These are phyloP conservation scores for Gypsophila paniculata DNA, from an alignment of 179 eudicot species.

Conservation along the genomic window DNA sequence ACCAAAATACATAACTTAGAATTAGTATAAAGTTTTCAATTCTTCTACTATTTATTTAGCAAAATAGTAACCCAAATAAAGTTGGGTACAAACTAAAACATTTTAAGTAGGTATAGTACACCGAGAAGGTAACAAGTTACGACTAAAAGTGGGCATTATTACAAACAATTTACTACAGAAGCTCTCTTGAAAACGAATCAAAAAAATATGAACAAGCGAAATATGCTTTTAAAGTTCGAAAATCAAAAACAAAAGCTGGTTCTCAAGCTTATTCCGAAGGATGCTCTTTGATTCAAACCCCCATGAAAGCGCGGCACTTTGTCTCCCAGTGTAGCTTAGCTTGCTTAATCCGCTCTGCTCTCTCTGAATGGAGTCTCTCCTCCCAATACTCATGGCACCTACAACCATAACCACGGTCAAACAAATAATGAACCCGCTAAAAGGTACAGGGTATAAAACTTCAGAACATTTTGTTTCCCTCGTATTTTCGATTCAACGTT, in stretches of 20 bases:
- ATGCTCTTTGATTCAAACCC: constrained; percentile 34
- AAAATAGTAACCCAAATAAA: too few relatives aligned
- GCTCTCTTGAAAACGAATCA: neutral
- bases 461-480: too few relatives aligned
- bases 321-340: constrained; percentile 78
- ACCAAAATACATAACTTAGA: too few relatives aligned
- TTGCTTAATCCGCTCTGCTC: constrained; percentile 61
- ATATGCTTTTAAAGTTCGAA: neutral
- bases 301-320: constrained; percentile 58
- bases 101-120: too few relatives aligned
- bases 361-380: constrained; percentile 60
- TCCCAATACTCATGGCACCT: constrained; percentile 79
- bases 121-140: too few relatives aligned
- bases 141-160: too few relatives aligned
- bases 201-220: neutral
- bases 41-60: too few relatives aligned
- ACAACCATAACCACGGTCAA: constrained; percentile 12
- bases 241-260: neutral
- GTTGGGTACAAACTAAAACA: too few relatives aligned
- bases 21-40: too few relatives aligned
- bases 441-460: too few relatives aligned
- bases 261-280: neutral
- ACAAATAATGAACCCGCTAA: too few relatives aligned
- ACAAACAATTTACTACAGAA: constrained; percentile 3
- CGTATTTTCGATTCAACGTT: too few relatives aligned